Evolutionary conservation across 768 basidiomycete species (phyloP).

Genomic region (Mycena rosella): DNA sequence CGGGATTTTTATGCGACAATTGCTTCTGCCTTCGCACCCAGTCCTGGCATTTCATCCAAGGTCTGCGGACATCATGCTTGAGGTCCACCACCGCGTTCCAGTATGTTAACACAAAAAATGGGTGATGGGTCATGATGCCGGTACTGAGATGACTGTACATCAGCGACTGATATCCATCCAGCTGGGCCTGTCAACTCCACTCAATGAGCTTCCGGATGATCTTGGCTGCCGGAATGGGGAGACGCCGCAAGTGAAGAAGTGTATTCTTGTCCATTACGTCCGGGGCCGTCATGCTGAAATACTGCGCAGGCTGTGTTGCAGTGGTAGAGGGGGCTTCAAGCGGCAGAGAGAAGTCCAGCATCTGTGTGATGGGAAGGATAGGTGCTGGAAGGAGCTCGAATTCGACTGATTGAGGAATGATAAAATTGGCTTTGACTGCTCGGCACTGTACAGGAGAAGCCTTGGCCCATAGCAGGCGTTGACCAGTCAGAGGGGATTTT

Average conservation of each 20-base stretch:
- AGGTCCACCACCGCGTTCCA: conserved; percentile 21
- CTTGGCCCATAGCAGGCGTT: background rate
- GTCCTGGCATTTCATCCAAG: conserved; percentile 1
- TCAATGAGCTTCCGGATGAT: background rate
- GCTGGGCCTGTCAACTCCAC: background rate
- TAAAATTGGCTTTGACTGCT: too few species aligned
- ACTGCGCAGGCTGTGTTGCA: conserved; percentile 5
- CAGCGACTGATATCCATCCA: background rate
- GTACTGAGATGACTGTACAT: conserved; percentile 17
- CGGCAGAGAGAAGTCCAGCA: conserved; percentile 1
- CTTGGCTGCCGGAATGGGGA: background rate
- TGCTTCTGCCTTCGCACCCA: conserved; percentile 12
- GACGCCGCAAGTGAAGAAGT: background rate
- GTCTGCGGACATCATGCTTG: conserved; percentile 11
- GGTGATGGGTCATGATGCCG: conserved; percentile 4
- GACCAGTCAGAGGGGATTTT: background rate
- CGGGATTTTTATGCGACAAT: background rate
- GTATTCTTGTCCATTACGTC: background rate
- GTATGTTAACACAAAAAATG: conserved; percentile 22
- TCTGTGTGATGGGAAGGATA: background rate
- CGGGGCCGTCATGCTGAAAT: background rate
- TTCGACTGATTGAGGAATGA: too few species aligned
- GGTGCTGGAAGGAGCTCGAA: background rate
- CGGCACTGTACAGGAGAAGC: conserved; percentile 12
- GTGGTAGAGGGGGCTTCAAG: background rate